Evolutionary conservation across 768 basidiomycete genomes (phyloP), one percentile per base, ranked within the genome.

Genomic region (Lactarius trivialis): DNA sequence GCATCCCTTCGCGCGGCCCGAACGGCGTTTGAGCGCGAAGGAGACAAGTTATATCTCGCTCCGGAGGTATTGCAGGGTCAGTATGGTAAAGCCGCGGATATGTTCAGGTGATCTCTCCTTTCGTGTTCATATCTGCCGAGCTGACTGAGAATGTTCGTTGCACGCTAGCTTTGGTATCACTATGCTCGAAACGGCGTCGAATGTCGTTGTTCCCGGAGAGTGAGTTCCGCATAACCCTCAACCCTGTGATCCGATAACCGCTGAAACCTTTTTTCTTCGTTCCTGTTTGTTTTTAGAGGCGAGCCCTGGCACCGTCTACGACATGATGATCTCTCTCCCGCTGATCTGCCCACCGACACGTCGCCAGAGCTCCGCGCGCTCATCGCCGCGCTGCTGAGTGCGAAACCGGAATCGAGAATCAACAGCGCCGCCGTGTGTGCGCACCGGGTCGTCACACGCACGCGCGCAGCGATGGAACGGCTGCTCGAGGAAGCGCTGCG

Each of bases 191-290:
- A 88, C 92, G 58, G 90, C 95, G 56, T 84, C 92, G 65, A 99
- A 99, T 71, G 93, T 98, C 70, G 84, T 97, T 56, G 92, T 99
- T 51, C 97, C 97, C 75, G 93, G 94, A 76, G 94, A 90, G 93
- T 92, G 71, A 80, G 93, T 84, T 59, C 66, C 43, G 15, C 21
- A 53, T 60, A 41, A 58, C 50, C 32, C 64, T 45, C 17, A 58
- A 63, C 52, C 7, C 30, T 32, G 36, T 55, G 41, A 51, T 30
- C 48, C 14, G 37, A 50, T 26, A 21, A 51, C n/a, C 43, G 58
- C 55, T 57, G 57, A n/a, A n/a, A 63, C 50, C 39, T 28, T 32
- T 45, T 45, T 9, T 1, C 37, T 17, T 37, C 11, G 21, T 64
- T 58, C 24, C 49, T 48, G 55, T 64, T 21, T 45, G 37, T 32